These are phyloP conservation scores for Przewalskia tangutica DNA, from an alignment of 257 asterid species.

Conservation along the genomic window DNA sequence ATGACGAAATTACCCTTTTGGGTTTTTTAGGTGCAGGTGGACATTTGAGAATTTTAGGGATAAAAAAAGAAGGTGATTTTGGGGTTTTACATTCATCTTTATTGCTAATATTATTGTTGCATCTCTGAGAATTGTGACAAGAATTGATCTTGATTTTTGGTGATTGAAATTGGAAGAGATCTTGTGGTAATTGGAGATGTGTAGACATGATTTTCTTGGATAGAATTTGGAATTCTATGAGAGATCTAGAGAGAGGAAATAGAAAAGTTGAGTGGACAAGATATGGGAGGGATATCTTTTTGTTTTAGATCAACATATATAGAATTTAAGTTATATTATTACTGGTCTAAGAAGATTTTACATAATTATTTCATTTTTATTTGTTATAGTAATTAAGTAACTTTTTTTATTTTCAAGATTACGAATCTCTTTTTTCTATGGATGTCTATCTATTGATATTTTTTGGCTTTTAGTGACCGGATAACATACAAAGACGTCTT, in stretches of 20 bases:
- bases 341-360: too few species aligned
- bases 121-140: not conserved
- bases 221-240: not conserved
- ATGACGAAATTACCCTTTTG: slow-evolving; percentile 19
- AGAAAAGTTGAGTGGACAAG: slow-evolving; percentile 15
- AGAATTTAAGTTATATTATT: too few species aligned
- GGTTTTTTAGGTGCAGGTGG: slow-evolving; percentile 65
- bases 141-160: slow-evolving; percentile 9
- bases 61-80: slow-evolving; percentile 30
- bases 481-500: too few species aligned
- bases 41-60: slow-evolving; percentile 31
- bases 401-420: too few species aligned
- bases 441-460: too few species aligned
- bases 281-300: not conserved
- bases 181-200: slow-evolving; percentile 37
- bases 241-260: not conserved
- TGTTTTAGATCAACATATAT: slow-evolving; percentile 13
- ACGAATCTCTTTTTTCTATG: too few species aligned
- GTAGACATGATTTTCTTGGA: slow-evolving; percentile 21
- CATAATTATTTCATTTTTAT: too few species aligned
- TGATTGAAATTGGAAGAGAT: not conserved
- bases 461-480: too few species aligned
- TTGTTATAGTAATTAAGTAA: too few species aligned
- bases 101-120: not conserved
- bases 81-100: slow-evolving; percentile 40